These are phyloP conservation scores for Aureobasidium subglaciale DNA, from an alignment of 2,329 filamentous ascomycete species.

Conservation along the genomic window DNA sequence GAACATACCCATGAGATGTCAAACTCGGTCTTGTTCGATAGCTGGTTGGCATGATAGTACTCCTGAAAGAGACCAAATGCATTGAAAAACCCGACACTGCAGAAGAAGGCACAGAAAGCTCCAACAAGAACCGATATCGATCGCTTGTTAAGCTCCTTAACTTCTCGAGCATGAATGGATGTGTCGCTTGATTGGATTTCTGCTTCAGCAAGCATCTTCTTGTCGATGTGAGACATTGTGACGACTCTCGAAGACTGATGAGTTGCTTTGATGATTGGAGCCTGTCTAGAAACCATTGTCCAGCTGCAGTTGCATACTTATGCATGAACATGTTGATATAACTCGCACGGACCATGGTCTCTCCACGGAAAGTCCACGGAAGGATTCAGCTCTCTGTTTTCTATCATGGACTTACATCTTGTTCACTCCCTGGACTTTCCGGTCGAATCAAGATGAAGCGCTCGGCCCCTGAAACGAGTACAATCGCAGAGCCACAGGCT, in stretches of 20 bases:
- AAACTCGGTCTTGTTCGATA: conserved; percentile 20
- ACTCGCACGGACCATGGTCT: not conserved
- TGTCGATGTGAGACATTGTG: not conserved
- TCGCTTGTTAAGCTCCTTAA: not conserved
- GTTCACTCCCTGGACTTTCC: rapidly evolving
- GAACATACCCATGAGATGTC: conserved; percentile 28
- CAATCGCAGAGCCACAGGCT: not conserved
- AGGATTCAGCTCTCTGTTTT: too few relatives aligned
- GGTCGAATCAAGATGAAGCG: not conserved
- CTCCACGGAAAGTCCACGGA: not conserved
- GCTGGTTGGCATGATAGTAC: conserved; percentile 22
- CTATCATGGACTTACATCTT: too few relatives aligned
- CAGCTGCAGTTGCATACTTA: not conserved
- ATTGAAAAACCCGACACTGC: conserved; percentile 24
- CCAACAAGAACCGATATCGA: conserved; percentile 11
- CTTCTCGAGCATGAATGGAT: not conserved
- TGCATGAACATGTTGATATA: not conserved
- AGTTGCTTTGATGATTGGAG: too few relatives aligned
- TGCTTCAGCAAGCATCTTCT: not conserved
- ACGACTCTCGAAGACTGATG: too few relatives aligned
- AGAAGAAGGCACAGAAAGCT: conserved; percentile 20
- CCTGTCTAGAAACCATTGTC: not conserved
- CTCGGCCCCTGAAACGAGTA: not conserved
- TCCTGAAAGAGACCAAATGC: conserved; percentile 23
- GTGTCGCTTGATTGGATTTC: not conserved